Conservation (phyloP, 768 basidiomycete species). For the Pulveroboletus sp. region DNA sequence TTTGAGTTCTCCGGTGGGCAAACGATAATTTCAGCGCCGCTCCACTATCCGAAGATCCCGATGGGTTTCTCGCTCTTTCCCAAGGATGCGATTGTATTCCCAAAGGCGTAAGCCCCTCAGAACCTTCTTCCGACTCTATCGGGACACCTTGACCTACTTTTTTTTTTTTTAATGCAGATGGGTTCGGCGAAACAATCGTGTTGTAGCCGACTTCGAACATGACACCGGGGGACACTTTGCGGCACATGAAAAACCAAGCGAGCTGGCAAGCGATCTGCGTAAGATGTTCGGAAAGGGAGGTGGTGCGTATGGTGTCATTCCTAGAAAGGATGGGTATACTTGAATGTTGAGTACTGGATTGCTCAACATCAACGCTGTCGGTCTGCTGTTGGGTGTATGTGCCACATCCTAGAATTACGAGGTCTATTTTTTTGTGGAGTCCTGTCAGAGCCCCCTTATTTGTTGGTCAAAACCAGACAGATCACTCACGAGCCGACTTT, state of each 20-base stretch:
- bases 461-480: no score
- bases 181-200: constrained; percentile 32
- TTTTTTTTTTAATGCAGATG: constrained; percentile 33
- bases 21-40: fast-evolving
- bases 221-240: constrained; percentile 56
- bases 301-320: constrained; percentile 44
- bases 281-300: constrained; percentile 56
- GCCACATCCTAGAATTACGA: no score
- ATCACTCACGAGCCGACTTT: no score
- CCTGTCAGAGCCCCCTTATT: no score
- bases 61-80: constrained; percentile 51
- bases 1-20: constrained; percentile 36
- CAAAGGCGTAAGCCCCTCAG: constrained; percentile 32
- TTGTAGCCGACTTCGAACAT: constrained; percentile 49
- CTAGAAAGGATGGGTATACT: constrained; percentile 40
- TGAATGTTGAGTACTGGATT: neutral
- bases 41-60: constrained; percentile 31
- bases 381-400: no score
- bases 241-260: constrained; percentile 46
- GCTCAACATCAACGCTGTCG: no score
- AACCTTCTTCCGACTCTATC: neutral
- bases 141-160: neutral
- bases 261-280: constrained; percentile 45
- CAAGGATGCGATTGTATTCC: constrained; percentile 37
- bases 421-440: no score